A percentile compares a stretch with the other conserved stretches of the same genome.
Evolutionary conservation across 1,284 basidiomycete genomes (phyloP).

Genomic region (Sporisorium iseilematis-ciliati): DNA sequence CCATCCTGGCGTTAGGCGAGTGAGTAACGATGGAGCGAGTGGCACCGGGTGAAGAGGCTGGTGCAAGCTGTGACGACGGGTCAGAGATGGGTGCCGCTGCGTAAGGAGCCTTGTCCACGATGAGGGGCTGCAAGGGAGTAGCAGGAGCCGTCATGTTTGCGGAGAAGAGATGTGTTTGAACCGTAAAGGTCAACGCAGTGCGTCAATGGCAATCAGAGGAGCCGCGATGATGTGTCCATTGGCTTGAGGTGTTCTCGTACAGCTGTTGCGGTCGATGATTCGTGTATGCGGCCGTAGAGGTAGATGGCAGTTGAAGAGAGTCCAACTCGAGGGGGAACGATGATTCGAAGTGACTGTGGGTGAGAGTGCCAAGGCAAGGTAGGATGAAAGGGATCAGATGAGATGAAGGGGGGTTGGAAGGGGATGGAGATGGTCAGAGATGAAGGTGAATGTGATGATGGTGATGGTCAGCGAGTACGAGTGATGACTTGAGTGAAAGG

Average conservation of each 20-base stretch:
- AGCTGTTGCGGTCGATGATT: slow-evolving; percentile 1
- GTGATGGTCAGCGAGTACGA: neutral
- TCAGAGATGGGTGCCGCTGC: slow-evolving; percentile 9
- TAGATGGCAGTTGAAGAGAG: neutral
- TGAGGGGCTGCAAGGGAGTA: slow-evolving; percentile 29
- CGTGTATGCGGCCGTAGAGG: neutral
- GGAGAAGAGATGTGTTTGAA: neutral
- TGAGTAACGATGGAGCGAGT: slow-evolving; percentile 7
- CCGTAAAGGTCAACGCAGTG: slow-evolving; percentile 6
- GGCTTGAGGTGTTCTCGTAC: slow-evolving; percentile 6
- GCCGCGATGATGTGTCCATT: slow-evolving; percentile 4
- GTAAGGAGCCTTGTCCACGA: slow-evolving; percentile 17
- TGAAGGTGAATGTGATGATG: neutral
- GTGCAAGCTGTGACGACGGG: slow-evolving; percentile 7
- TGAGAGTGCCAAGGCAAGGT: neutral
- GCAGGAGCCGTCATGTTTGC: slow-evolving; percentile 20
- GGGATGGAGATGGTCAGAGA: neutral
- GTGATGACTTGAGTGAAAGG: too few relatives aligned
- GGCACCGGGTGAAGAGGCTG: slow-evolving; percentile 11
- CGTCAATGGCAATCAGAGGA: neutral
- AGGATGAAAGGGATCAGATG: too few relatives aligned
- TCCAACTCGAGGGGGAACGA: neutral
- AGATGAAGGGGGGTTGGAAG: neutral
- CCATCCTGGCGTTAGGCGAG: slow-evolving; percentile 30
- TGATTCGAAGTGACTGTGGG: neutral